Evolutionary conservation across 805 yeast species (phyloP).

Genomic region (Candida endomychidarum): DNA sequence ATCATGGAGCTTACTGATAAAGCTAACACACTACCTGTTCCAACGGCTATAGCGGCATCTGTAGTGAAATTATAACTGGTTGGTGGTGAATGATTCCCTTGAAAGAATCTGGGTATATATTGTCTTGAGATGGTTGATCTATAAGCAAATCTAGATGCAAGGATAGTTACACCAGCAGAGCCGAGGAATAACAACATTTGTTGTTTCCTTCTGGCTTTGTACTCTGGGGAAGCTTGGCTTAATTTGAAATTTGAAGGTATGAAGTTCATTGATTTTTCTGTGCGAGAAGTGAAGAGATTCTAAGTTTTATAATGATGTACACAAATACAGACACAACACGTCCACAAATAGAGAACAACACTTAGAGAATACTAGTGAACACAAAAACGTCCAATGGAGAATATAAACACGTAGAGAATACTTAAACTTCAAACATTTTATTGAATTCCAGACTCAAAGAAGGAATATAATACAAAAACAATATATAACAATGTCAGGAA

Average conservation of each 20-base stretch:
- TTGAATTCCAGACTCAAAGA: constrained; percentile 8
- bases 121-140: constrained; percentile 72
- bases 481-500: constrained; percentile 4
- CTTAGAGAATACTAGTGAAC: too few relatives aligned
- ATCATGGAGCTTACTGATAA: constrained; percentile 70
- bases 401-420: not conserved
- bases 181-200: constrained; percentile 75
- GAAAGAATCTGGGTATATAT: constrained; percentile 73
- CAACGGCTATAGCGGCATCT: constrained; percentile 84
- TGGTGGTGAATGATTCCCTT: constrained; percentile 85
- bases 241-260: constrained; percentile 24
- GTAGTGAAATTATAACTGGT: constrained; percentile 68
- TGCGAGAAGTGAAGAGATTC: not conserved
- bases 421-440: constrained; percentile 4
- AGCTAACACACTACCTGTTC: constrained; percentile 76
- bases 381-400: not conserved
- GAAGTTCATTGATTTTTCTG: constrained; percentile 1
- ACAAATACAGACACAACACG: too few relatives aligned
- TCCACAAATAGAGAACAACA: too few relatives aligned
- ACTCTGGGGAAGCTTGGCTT: constrained; percentile 44
- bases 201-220: constrained; percentile 59
- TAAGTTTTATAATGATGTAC: too few relatives aligned
- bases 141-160: constrained; percentile 72
- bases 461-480: constrained; percentile 8
- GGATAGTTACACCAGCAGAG: constrained; percentile 68